Evolutionary conservation across 768 basidiomycete genomes (phyloP), one percentile per base, ranked within the genome.

Genomic region (Kwoniella sp.): DNA sequence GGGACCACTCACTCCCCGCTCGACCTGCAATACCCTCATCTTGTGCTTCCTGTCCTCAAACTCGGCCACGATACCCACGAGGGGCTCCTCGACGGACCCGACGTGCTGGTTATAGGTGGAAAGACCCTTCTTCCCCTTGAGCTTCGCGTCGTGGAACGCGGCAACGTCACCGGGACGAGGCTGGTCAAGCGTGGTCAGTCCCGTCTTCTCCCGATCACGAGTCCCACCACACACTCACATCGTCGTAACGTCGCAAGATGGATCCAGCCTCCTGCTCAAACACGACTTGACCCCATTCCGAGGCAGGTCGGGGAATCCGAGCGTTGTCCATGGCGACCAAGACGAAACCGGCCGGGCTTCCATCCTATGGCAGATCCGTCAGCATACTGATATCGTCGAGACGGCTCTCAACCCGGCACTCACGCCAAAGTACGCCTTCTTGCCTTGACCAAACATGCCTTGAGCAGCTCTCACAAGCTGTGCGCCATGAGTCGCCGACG

Each of bases 31-130:
- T 37, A 88, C 83, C 70, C 80, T 81, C 46, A 91, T 78, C 77
- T 95, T 95, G 55, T 80, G 81, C 78, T 91, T 92, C 81, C 88
- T 90, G 32, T 76, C 73, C 62, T 95, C 91, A 69, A 84, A 87
- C 67, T 92, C 90, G 41, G 79, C 80, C 46, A 92, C 81, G 38
- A 95, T 76, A 8, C 85, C 91, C 29, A 88, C 77, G 5, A 89
- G 60, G 20, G 82, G 80, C 58, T 83, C 82, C 15, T 74, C 76
- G 3, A 77, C 34, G 32, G 71, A 78, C 3, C 82, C 82, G 8
- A 77, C 79, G 12, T 69, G 76, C 73, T 84, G 83, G 50, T 80
- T 78, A 70, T 95, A 93, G 44, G 78, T 77, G 38, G 85, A 82
- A 44, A 95, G 69, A 19, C 73, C 87, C 70, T 89, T 93, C 66